Percentiles rank a stretch among this genome's conserved stretches.
These are phyloP conservation scores for Quercus parvula DNA, from an alignment of 306 rosid genomes.

Conservation along the genomic window DNA sequence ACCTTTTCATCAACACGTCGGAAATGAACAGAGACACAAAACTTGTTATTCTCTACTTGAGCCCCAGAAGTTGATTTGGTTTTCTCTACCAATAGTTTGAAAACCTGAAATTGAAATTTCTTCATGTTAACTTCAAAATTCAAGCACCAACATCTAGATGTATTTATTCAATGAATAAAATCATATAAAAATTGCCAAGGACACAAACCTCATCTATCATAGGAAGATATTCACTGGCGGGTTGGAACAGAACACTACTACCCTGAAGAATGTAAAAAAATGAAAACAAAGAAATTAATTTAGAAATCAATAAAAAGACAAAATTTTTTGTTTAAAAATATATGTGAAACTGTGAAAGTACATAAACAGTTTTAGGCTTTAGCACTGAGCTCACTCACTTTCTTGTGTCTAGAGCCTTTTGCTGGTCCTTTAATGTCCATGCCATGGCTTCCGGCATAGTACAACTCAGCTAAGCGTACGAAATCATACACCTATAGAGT, in stretches of 20 bases:
- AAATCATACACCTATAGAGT: conserved; percentile 63
- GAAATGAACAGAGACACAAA: conserved; percentile 80
- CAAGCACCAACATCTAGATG: not conserved
- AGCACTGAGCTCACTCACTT: conserved; percentile 43
- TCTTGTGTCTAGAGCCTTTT: conserved; percentile 54
- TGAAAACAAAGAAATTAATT: not conserved
- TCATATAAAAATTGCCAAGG: not conserved
- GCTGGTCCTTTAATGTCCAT: conserved; percentile 97
- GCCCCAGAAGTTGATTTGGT: conserved; percentile 76
- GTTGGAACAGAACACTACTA: conserved; percentile 68
- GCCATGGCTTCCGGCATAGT: conserved; percentile 99
- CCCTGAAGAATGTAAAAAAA: conserved; percentile 37
- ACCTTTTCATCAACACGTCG: conserved; percentile 98
- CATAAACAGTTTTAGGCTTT: not conserved
- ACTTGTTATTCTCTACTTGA: conserved; percentile 81
- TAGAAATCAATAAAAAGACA: not conserved
- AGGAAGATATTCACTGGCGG: conserved; percentile 84
- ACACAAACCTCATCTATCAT: conserved; percentile 73
- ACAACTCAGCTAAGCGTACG: conserved; percentile 78
- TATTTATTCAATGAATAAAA: not conserved
- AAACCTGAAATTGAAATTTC: conserved; percentile 46
- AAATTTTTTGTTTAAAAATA: no score
- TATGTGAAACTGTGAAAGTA: not conserved
- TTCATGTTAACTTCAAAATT: not conserved
- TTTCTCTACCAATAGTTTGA: conserved; percentile 50